Evolutionary conservation across 306 rosid genomes (phyloP).

Genomic region (Senna siamea): DNA sequence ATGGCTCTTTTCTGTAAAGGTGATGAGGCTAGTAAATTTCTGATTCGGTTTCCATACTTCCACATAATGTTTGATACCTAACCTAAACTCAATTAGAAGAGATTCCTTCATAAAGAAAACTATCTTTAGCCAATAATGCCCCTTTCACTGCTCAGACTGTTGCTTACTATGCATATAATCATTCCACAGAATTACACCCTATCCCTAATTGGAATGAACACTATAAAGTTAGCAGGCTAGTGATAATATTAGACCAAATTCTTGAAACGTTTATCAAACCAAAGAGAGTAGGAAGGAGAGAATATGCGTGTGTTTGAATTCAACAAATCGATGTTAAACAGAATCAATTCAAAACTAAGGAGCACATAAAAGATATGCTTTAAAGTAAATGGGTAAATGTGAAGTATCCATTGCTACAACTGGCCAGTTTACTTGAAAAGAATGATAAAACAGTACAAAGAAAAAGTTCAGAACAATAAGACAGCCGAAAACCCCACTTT

Average conservation of each 20-base stretch:
- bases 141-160: background rate
- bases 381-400: conserved; percentile 16
- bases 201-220: background rate
- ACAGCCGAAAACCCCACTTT: conserved; percentile 42
- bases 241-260: too few species aligned
- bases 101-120: too few species aligned
- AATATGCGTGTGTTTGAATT: too few species aligned
- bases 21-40: background rate
- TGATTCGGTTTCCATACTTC: too few species aligned
- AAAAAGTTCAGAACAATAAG: conserved; percentile 26
- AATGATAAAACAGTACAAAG: conserved; percentile 24
- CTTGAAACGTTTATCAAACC: too few species aligned
- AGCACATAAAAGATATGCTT: conserved; percentile 2
- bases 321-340: too few species aligned
- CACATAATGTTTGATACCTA: too few species aligned
- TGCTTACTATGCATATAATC: background rate
- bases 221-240: background rate
- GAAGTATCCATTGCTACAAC: conserved; percentile 45
- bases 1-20: background rate
- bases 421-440: conserved; percentile 28
- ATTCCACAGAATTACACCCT: background rate
- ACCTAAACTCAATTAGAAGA: too few species aligned
- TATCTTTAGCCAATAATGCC: too few species aligned
- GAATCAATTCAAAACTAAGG: conserved; percentile 17
- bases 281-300: too few species aligned